These are phyloP conservation scores for Leccinum imitatum DNA, from an alignment of 768 basidiomycete species.

Conservation along the genomic window DNA sequence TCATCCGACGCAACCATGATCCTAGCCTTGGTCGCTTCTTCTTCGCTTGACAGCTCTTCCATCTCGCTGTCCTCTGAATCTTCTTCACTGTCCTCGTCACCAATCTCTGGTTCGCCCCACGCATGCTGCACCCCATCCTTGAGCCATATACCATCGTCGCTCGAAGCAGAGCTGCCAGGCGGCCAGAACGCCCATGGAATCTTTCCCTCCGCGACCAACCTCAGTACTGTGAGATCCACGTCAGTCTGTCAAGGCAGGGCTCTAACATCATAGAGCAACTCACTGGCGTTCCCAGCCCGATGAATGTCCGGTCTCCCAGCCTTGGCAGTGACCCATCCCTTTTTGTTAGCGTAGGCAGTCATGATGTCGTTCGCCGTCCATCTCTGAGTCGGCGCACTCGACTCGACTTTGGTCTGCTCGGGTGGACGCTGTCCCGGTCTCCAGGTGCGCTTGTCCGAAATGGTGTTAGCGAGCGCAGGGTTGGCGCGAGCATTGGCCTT, in stretches of 20 bases:
- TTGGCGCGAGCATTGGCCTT: slow-evolving; percentile 5
- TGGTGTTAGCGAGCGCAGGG: neutral
- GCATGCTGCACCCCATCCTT: slow-evolving; percentile 29
- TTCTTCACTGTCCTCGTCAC: slow-evolving; percentile 33
- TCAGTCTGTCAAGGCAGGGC: neutral
- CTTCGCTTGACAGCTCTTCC: slow-evolving; percentile 15
- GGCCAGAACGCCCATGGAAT: slow-evolving; percentile 89
- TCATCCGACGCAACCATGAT: slow-evolving; percentile 12
- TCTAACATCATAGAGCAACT: slow-evolving; percentile 26
- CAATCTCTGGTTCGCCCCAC: slow-evolving; percentile 11
- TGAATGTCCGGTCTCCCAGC: slow-evolving; percentile 87
- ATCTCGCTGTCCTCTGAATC: slow-evolving; percentile 15
- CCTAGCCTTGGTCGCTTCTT: neutral
- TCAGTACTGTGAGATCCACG: slow-evolving; percentile 54
- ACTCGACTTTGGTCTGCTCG: slow-evolving; percentile 13
- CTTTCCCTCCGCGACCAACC: slow-evolving; percentile 77
- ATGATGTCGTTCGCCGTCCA: slow-evolving; percentile 93
- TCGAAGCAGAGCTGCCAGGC: slow-evolving; percentile 39
- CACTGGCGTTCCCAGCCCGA: slow-evolving; percentile 87
- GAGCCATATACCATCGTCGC: slow-evolving; percentile 59
- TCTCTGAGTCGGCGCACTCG: slow-evolving; percentile 10
- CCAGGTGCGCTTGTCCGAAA: slow-evolving; percentile 79
- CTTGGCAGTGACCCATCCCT: slow-evolving; percentile 89
- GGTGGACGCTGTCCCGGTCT: slow-evolving; percentile 43
- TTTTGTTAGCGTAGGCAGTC: slow-evolving; percentile 69